Base-by-base conservation (phyloP, 768 basidiomycete genomes). In the Kwoniella pini region DNA sequence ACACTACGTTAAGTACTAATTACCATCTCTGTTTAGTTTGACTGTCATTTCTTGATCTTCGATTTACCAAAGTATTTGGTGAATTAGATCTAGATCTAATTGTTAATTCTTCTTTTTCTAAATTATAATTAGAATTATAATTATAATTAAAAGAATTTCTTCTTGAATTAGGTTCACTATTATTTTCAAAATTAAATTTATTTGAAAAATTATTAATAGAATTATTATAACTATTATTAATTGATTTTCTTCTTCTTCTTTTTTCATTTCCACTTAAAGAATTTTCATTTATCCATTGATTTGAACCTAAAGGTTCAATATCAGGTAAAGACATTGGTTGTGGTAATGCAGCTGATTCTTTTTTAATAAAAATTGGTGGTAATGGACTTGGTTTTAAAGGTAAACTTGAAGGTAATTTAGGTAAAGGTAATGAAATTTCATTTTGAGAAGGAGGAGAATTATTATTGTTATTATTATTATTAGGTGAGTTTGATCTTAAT, bases 301-400 rank as follows among this genome's bases (percentile, higher is more conserved):
- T n/a, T n/a, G n/a, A 10, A 3, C 74, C 67, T 43, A 75, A 52
- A 2, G 74, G 74, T 21, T 61, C 54, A 11, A 75, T 58, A 24
- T 65, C 59, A 2, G 58, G 64, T 3, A 72, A 50, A 0, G 74
- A 38, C 74, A 75, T 75, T 1, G 71, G 62, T 46, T 70, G 69
- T 12, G 74, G 70, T 13, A 75, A 52, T 3, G 67, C 64, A 0
- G 71, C 69, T 1, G 69, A 63, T 44, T 75, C 74, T 21, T 64
- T 57, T 38, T 67, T 64, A 48, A 72, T 57, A 40, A 70, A 72
- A 0, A 75, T 65, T 4, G 74, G 74, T 6, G 74, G 56, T 9
- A 70, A 46, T 1, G 57, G 55, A 9, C 63, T 58, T 27, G 70
- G 71, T 51, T 54, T 62, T 9, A 36, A n/a, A 2, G 68, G 68